Base-by-base conservation (phyloP, 805 yeast species). In the Teunomyces pallodes region DNA sequence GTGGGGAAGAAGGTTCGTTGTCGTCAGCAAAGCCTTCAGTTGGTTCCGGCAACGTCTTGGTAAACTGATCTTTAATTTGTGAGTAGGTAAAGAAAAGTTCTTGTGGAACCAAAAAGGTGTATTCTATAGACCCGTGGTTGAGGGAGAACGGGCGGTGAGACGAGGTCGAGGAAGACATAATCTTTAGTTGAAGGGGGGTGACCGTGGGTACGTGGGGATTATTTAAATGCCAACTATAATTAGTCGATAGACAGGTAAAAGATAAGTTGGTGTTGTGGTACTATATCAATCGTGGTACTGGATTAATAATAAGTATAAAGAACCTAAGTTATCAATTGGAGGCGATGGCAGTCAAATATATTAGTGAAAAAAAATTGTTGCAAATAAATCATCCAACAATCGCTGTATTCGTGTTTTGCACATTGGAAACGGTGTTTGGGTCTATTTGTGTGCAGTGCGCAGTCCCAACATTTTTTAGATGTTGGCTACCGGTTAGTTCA, bases 1-100 rank as follows among this genome's bases (percentile, higher is more conserved):
- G 85, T 42, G 91, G 83, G 40, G 92, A 83, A 30, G 89, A 70
- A 32, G 97, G 97, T 72, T 91, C 97, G 54, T 86, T 86, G 57
- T 88, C 96, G 49, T 81, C 86, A 43, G 91, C 92, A 57, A 80
- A 84, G 12, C 86, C 94, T 62, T 89, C 97, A 39, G 97, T 86
- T 36, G 83, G 83, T 42, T 79, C 81, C 7, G 95, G 92, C 55
- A 94, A 80, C 16, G 83, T 72, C 64, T 87, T 87, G 61, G 72
- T 74, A 67, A 92, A 94, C 69, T 86, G 95, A 56, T 90, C 91
- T 60, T 88, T 87, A 58, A 94, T 79, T 70, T 91, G 96, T 50
- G 92, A 85, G 64, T 88, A 88, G 60, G 84, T 81, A 60, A 90
- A 81, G 63, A 87, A 86, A 46, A 84, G 77, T 48, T 83, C 80